Evolutionary conservation across 257 asterid genomes (phyloP), one percentile per base, ranked within the genome.

Genomic region (Solanum habrochaites): DNA sequence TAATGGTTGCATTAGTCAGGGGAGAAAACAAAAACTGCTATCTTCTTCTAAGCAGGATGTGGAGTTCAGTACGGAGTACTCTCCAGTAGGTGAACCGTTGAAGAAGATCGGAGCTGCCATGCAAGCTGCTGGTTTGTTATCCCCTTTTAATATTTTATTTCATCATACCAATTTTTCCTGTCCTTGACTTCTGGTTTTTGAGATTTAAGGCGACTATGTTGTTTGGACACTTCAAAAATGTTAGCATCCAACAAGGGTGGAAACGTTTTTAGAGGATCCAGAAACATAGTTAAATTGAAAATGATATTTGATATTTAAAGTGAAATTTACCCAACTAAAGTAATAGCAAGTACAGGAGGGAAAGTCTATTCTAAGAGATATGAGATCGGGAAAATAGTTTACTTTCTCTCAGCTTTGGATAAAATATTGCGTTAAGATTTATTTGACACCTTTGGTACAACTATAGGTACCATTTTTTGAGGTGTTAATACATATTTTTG

Each of bases 1-100:
- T 83, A 87, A 73, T 56, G 37, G 70, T 71, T 66, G 81, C 85
- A 27, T 39, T 83, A 67, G 82, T 86, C 88, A 74, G 47, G 42
- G 84, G 42, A 89, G 49, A 82, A 86, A 66, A 18, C 75, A 71
- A 8, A 70, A 86, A 16, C 86, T 94, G 85, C 83, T 93, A 58
- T 94, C 94, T 8, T 91, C 96, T 87, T 90, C 90, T 70, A 94
- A 92, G 87, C 98, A 95, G 89, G 87, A 88, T 12, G 88, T 95
- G 85, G 93, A 91, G 84, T 91, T 86, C 5, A 91, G 92, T 88
- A 90, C 82, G 31, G 93, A 91, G 29, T 91, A 90, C 86, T 88
- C 90, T 90, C 98, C 98, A 23, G 98, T 95, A 42, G 98, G 98
- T 77, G 93, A 92, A 91, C 93, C 95, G 11, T 88, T 92, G 90